A percentile compares a stretch with the other conserved stretches of the same genome.
phyloP scores from a whole-genome alignment of 2,329 filamentous ascomycete genomes.

The Canariomyces notabilis region DNA sequence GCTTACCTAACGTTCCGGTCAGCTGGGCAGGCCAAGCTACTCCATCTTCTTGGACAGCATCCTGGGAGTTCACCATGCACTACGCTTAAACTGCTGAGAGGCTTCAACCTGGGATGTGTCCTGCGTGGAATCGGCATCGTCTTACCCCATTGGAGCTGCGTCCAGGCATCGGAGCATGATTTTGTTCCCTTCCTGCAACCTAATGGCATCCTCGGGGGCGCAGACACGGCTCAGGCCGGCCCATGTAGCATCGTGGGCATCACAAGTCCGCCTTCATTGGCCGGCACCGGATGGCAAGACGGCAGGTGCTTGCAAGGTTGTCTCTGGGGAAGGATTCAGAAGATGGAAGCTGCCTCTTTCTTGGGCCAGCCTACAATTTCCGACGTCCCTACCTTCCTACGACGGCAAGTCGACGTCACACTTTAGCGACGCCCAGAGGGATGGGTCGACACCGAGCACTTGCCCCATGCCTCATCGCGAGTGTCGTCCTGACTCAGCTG shows the following conservation, averaged over 20 bases:
- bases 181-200: conserved; percentile 7
- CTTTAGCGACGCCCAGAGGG: conserved; percentile 4
- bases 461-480: too few relatives aligned
- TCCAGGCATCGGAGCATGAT: conserved; percentile 5
- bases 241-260: conserved; percentile 24
- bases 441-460: conserved; percentile 1
- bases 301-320: conserved; percentile 14
- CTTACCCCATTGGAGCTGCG: not conserved
- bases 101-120: not conserved
- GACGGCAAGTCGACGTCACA: conserved; percentile 15
- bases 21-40: too few relatives aligned
- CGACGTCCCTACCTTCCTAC: conserved; percentile 12
- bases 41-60: too few relatives aligned
- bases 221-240: conserved; percentile 28
- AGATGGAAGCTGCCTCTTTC: conserved; percentile 18
- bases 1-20: too few relatives aligned
- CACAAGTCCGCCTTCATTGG: conserved; percentile 25
- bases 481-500: too few relatives aligned
- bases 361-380: conserved; percentile 11
- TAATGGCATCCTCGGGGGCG: conserved; percentile 16
- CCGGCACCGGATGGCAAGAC: conserved; percentile 11
- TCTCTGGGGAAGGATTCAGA: conserved; percentile 19
- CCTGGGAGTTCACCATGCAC: too few relatives aligned
- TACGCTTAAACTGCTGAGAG: too few relatives aligned
- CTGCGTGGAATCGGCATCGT: not conserved